Evolutionary conservation across 1,284 basidiomycete species (phyloP).

Genomic region (Vanrija humicola): DNA sequence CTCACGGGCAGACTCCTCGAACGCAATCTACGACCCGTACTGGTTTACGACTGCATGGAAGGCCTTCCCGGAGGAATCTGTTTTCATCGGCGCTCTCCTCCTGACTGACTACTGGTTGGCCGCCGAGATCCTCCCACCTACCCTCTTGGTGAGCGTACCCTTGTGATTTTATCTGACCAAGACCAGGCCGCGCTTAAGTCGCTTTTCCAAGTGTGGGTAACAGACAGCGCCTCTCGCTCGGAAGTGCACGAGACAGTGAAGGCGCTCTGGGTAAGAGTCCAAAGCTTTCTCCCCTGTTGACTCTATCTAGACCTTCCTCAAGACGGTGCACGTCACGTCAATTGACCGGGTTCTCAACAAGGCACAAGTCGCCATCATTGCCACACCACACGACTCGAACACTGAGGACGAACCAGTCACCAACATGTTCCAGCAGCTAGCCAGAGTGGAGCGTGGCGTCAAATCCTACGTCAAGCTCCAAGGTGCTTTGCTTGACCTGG

Average conservation of each 20-base stretch:
- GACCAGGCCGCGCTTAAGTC: background rate
- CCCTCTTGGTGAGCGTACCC: background rate
- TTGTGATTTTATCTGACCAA: background rate
- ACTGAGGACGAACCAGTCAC: background rate
- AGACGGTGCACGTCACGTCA: background rate
- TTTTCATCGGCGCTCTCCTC: slow-evolving; percentile 4
- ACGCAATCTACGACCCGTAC: background rate
- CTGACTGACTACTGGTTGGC: slow-evolving; percentile 8
- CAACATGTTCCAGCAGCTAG: background rate
- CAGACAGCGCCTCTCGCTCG: background rate
- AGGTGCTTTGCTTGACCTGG: background rate
- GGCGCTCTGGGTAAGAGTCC: background rate
- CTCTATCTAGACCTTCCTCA: background rate
- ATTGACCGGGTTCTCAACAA: background rate
- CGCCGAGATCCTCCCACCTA: background rate
- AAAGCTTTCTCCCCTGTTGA: too few species aligned
- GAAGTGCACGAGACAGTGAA: background rate
- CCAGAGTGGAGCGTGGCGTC: background rate
- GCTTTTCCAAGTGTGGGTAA: background rate
- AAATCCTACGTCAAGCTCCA: too few species aligned
- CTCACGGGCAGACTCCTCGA: background rate
- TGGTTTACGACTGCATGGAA: background rate
- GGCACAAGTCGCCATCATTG: background rate
- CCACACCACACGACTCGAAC: background rate
- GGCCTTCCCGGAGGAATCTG: slow-evolving; percentile 3